phyloP scores from a whole-genome alignment of 176 grass and related monocot species.

The Carex myosuroides region DNA sequence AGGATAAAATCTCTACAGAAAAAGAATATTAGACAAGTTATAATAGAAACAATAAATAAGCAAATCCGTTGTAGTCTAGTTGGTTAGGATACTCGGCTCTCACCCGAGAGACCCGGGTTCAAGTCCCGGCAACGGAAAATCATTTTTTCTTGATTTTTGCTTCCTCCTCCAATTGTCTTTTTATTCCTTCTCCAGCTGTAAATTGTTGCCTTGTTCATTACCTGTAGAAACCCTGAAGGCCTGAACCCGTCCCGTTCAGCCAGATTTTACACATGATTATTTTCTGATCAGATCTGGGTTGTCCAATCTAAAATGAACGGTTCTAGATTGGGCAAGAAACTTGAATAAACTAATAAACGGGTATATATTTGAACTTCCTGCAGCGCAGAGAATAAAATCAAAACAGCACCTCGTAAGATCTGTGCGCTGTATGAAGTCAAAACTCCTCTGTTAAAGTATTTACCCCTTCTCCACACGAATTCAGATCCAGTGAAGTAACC shows the following conservation, averaged over 20 bases:
- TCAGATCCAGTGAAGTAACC: too few species aligned
- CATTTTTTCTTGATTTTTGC: neutral
- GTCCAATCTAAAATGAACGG: neutral
- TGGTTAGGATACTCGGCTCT: constrained; percentile 87
- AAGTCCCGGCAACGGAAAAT: constrained; percentile 61
- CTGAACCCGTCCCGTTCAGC: neutral
- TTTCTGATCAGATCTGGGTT: neutral
- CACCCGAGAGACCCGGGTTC: constrained; percentile 76
- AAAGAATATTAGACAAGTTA: neutral
- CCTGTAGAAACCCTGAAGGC: neutral
- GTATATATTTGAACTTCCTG: too few species aligned
- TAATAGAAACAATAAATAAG: too few species aligned
- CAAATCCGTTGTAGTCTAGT: constrained; percentile 63
- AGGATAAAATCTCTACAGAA: neutral
- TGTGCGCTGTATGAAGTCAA: too few species aligned
- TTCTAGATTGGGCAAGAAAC: neutral
- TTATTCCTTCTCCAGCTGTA: neutral
- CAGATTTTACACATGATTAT: neutral
- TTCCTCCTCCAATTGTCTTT: neutral
- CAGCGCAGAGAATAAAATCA: too few species aligned
- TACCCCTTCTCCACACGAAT: too few species aligned
- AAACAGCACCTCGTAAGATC: too few species aligned
- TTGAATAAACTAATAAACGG: too few species aligned
- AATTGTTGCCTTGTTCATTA: neutral
- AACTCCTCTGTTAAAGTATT: too few species aligned